Evolutionary conservation across 345 rosid genomes (phyloP), one percentile per base, ranked within the genome.

Genomic region (Lepidium didymum): DNA sequence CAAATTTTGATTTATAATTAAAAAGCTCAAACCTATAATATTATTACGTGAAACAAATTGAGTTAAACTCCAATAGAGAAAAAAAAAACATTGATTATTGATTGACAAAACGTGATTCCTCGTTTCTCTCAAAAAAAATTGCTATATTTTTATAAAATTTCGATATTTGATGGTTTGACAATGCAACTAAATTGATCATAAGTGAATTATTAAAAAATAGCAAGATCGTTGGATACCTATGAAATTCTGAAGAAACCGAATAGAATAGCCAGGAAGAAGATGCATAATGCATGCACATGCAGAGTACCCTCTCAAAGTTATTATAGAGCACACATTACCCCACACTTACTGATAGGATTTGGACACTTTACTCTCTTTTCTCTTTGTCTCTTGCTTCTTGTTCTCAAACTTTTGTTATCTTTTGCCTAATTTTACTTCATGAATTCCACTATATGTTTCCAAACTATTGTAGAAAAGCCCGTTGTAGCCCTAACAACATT

Each of bases 271-370:
- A n/a, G 45, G 34, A 67, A 52, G 62, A 55, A 33, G 15, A 63
- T 63, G 65, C 44, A 72, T 64, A 40, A 67, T 60, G 69, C 59
- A 74, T 68, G 38, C 78, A 74, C 78, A 68, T 74, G 78, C 78
- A 45, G 43, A 45, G 42, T 61, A 67, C 43, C 73, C 71, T 8
- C 13, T 8, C 13, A 53, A 51, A 51, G 54, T 23, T 49, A 56
- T 65, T 10, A 35, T 19, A 50, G 41, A 33, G 19, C 45, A 52
- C 69, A 63, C 52, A 58, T 35, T 16, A 45, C 68, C 73, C 68
- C 52, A 60, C 78, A 60, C 25, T 11, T 8, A 56, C 62, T 56
- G 16, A 36, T 56, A 19, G 62, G 62, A 37, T 12, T 56, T 37
- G 11, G 62, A 44, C 36, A 60, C 25, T 51, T 52, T 23, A 27